phyloP scores from a whole-genome alignment of 2,329 filamentous ascomycete species.

The Phialophora macrospora region DNA sequence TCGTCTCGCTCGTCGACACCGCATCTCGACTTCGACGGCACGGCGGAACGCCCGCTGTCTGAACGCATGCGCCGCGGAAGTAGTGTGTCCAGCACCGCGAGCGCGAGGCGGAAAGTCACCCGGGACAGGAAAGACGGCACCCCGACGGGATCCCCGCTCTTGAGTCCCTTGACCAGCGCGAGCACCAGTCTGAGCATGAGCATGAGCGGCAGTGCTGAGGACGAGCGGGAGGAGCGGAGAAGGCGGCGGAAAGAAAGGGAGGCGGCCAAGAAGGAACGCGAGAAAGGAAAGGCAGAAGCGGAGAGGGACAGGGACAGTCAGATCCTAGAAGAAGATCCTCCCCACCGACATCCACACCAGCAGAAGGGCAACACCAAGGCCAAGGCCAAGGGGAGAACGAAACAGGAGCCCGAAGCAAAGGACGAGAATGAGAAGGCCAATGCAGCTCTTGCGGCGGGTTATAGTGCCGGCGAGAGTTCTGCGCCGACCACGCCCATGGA shows the following conservation, averaged over 20 bases:
- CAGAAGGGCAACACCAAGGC: not conserved
- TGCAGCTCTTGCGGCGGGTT: not conserved
- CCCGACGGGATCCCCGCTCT: conserved; percentile 10
- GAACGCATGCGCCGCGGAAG: conserved; percentile 38
- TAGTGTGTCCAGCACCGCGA: conserved; percentile 37
- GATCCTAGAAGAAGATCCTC: not conserved
- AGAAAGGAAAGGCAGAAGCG: not conserved
- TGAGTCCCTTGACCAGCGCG: conserved; percentile 29
- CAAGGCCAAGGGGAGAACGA: conserved; percentile 2
- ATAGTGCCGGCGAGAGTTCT: conserved; percentile 14
- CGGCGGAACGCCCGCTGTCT: conserved; percentile 20
- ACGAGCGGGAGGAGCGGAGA: conserved; percentile 6
- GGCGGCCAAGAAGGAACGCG: conserved; percentile 25
- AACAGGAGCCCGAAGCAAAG: not conserved
- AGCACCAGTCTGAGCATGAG: conserved; percentile 23
- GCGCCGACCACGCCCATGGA: conserved; percentile 21
- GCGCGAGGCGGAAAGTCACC: conserved; percentile 29
- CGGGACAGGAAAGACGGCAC: conserved; percentile 14
- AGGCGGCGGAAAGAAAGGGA: conserved; percentile 25
- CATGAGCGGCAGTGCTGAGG: conserved; percentile 17
- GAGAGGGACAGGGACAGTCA: conserved; percentile 8
- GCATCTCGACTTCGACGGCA: conserved; percentile 34
- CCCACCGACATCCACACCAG: not conserved
- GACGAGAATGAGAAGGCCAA: not conserved
- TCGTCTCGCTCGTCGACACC: conserved; percentile 38